Base-by-base conservation (phyloP, 202 grass and related monocot species). In the Digitaria exilis region DNA sequence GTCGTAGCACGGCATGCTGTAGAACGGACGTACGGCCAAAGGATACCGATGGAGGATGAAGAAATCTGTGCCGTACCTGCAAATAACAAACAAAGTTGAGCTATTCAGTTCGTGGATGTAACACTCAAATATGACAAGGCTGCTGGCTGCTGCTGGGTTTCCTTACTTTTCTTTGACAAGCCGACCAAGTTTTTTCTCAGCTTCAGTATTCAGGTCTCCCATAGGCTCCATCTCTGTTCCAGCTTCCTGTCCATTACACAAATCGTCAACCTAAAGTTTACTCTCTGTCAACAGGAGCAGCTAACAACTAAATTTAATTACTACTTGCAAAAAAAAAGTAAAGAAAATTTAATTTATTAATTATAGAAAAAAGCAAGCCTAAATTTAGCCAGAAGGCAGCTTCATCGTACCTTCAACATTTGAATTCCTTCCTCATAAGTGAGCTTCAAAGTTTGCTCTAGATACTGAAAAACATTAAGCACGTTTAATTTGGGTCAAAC, bases 1-100 rank as follows among this genome's bases (percentile, higher is more conserved):
- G 69, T 97, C 94, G 43, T 94, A 90, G 80, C 94, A 97, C 4
- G 91, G 94, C 91, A 94, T 97, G 49, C 91, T 97, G 83, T 97
- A 97, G 85, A 97, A 97, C 5, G 94, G 94, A 39, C 94, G 91
- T 15, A 94, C 85, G 17, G 77, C 91, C 80, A 87, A 84, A 85
- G 94, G 94, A 92, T 94, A 97, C 7, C 70, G 85, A 39, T 82
- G 85, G 16, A 94, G 85, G 30, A 97, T 97, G 88, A 94, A 97
- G 80, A 97, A 94, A 45, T 97, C 89, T 3, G 94, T 94, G 44
- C 79, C 88, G 67, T 92, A 97, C 78, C 94, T 97, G 73, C 58
- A 82, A 66, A 76, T 4, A 69, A 70, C 50, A 81, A 28, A 16
- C 15, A 78, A 48, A 66, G 6, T 59, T 86, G 44, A 61, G 4